Evolutionary conservation across 2,329 filamentous ascomycete genomes (phyloP).

Genomic region (Phialophora tarda): DNA sequence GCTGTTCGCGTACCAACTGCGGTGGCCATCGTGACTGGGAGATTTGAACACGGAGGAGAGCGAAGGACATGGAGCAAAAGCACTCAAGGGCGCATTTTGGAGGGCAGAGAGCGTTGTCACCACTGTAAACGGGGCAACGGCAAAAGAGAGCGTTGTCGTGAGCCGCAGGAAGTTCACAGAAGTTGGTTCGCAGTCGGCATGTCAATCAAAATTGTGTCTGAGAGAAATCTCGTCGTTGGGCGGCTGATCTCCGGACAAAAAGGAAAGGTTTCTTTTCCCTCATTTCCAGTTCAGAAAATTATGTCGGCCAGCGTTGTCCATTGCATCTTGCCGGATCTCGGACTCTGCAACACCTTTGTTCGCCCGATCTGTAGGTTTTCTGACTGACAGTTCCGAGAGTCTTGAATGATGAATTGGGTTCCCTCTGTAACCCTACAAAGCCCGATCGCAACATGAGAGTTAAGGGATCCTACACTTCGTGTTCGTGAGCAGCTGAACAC

Average conservation of each 20-base stretch:
- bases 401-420: not conserved
- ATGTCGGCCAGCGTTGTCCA: not conserved
- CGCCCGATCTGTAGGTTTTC: not conserved
- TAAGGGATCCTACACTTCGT: not conserved
- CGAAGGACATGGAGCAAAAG: not conserved
- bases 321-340: not conserved
- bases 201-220: not conserved
- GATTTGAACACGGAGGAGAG: not conserved
- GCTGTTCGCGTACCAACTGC: slow-evolving; percentile 26
- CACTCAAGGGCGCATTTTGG: not conserved
- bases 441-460: not conserved
- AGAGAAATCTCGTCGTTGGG: not conserved
- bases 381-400: not conserved
- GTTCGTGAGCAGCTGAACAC: not conserved
- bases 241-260: slow-evolving; percentile 1
- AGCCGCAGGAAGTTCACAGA: not conserved
- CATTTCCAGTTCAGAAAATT: not conserved
- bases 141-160: not conserved
- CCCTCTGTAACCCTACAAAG: too few relatives aligned
- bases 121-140: not conserved
- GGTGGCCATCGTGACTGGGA: slow-evolving; percentile 25
- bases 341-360: not conserved
- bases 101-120: not conserved
- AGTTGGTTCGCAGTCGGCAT: not conserved
- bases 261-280: not conserved